phyloP scores from a whole-genome alignment of 768 basidiomycete species.

The Fibroporia radiculosa region DNA sequence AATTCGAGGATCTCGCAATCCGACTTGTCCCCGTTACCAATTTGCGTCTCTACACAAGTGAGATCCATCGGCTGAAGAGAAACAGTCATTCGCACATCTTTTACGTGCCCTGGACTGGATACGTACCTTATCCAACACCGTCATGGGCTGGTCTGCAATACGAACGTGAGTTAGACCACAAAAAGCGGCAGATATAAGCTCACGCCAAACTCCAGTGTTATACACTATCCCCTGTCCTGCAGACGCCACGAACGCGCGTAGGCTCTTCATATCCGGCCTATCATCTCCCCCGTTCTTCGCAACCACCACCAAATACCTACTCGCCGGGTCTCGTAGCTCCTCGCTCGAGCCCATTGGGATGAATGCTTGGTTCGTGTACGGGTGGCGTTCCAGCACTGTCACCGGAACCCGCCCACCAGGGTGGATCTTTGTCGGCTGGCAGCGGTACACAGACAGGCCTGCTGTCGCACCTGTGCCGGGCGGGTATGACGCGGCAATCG shows the following conservation, averaged over 20 bases:
- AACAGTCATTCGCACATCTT: neutral
- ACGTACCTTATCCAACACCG: conserved; percentile 63
- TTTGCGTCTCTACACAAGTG: conserved; percentile 89
- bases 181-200: conserved; percentile 28
- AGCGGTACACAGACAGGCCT: conserved; percentile 80
- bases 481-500: conserved; percentile 63
- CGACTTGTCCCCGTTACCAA: conserved; percentile 63
- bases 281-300: conserved; percentile 73
- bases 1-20: conserved; percentile 85
- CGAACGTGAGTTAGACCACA: neutral
- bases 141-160: conserved; percentile 82
- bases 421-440: conserved; percentile 49
- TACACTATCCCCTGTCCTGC: conserved; percentile 84
- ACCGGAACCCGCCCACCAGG: conserved; percentile 46
- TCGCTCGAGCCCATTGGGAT: conserved; percentile 78
- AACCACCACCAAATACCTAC: conserved; percentile 77
- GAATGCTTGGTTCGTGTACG: conserved; percentile 87
- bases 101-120: neutral
- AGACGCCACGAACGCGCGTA: conserved; percentile 78
- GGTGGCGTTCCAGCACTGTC: conserved; percentile 80
- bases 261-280: conserved; percentile 63
- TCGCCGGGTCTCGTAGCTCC: conserved; percentile 39
- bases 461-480: conserved; percentile 44
- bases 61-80: conserved; percentile 59
- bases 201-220: conserved; percentile 82